Evolutionary conservation across 2,329 filamentous ascomycete species (phyloP).

Genomic region (Curvularia eragrostidis): DNA sequence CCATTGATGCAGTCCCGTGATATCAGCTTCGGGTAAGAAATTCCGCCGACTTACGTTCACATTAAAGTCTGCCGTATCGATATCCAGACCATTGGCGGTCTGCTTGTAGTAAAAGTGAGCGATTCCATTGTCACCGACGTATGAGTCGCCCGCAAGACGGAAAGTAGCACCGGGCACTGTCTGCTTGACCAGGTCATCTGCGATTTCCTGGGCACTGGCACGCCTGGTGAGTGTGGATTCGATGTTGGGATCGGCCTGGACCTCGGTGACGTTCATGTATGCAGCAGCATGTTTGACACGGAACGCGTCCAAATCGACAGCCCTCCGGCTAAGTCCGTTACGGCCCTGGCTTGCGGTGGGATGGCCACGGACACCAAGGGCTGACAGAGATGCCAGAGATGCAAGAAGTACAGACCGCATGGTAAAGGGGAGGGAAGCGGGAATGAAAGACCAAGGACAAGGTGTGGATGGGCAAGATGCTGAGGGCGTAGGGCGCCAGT

Average conservation of each 20-base stretch:
- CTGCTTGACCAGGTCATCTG: conserved; percentile 43
- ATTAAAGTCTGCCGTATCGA: conserved; percentile 68
- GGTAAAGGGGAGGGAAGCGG: conserved; percentile 21
- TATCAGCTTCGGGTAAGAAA: neutral
- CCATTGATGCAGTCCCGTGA: neutral
- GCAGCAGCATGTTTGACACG: conserved; percentile 36
- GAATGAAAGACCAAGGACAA: conserved; percentile 23
- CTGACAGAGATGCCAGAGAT: conserved; percentile 38
- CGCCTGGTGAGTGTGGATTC: conserved; percentile 26
- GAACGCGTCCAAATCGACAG: conserved; percentile 43
- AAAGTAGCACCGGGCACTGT: conserved; percentile 53
- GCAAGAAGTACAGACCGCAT: conserved; percentile 43
- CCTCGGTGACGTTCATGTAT: conserved; percentile 33
- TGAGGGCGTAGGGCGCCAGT: conserved; percentile 7
- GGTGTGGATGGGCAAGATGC: conserved; percentile 8
- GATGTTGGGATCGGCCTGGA: conserved; percentile 29
- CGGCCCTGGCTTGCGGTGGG: conserved; percentile 23
- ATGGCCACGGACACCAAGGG: conserved; percentile 34
- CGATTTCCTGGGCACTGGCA: conserved; percentile 39
- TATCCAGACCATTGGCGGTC: conserved; percentile 63
- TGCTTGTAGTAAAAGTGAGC: conserved; percentile 67
- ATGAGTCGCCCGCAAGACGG: conserved; percentile 61
- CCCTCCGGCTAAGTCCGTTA: conserved; percentile 27
- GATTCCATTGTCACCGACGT: conserved; percentile 62
- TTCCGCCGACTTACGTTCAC: conserved; percentile 59